Percentiles rank a stretch among this genome's conserved stretches.
Conservation (phyloP, 257 asterid genomes). For the Capsicum baccatum region DNA sequence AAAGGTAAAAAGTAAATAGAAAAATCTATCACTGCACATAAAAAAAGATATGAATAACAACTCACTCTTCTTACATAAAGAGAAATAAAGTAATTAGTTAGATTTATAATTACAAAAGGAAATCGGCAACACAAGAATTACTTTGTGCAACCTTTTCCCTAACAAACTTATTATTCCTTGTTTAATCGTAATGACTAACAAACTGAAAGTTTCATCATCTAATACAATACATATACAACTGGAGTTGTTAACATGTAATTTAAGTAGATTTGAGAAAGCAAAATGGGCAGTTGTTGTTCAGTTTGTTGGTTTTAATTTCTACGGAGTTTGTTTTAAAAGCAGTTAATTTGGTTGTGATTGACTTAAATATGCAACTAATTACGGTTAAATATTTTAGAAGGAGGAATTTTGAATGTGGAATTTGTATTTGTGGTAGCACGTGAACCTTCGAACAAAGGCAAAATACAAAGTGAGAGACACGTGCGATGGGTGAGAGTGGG, state of each 20-base stretch:
- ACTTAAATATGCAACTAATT: conserved; percentile 30
- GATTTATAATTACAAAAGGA: neutral
- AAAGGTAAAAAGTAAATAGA: neutral
- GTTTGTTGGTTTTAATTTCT: conserved; percentile 32
- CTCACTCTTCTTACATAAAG: neutral
- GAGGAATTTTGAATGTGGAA: neutral
- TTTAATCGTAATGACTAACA: neutral
- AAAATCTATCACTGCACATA: no score
- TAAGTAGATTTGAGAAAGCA: conserved; percentile 14
- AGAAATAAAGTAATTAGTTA: neutral
- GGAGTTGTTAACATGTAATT: neutral
- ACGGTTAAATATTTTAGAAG: neutral
- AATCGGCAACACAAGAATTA: neutral
- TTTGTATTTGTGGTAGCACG: neutral
- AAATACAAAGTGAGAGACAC: neutral
- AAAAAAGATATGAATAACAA: neutral
- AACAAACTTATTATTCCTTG: neutral
- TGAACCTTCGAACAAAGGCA: neutral
- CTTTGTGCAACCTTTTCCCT: neutral
- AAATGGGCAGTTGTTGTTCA: neutral
- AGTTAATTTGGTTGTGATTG: conserved; percentile 51
- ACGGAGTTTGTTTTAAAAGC: conserved; percentile 49
- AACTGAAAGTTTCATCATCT: neutral
- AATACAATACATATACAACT: neutral
- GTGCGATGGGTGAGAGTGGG: conserved; percentile 41